A percentile compares a stretch with the other conserved stretches of the same genome.
These are phyloP conservation scores for Fagopyrum esculentum DNA, from an alignment of 148 eudicot species.

Conservation along the genomic window DNA sequence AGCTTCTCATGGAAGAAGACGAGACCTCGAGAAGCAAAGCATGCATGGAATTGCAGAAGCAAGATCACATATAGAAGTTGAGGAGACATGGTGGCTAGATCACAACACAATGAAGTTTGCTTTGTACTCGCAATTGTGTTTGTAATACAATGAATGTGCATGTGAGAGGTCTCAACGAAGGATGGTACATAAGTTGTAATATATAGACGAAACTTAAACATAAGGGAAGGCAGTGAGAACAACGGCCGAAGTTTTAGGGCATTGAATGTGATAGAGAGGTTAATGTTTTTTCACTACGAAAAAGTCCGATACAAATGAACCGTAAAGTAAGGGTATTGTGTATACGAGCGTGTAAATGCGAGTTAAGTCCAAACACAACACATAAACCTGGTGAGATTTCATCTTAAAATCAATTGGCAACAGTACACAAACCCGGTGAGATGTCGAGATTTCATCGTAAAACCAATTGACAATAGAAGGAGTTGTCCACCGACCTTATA, in stretches of 20 bases:
- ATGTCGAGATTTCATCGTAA: no score
- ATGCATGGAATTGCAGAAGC: conserved; percentile 10
- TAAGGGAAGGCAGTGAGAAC: neutral
- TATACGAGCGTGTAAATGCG: no score
- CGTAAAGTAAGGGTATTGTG: no score
- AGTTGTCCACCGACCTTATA: no score
- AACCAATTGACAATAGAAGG: no score
- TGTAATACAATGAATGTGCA: neutral
- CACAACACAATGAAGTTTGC: neutral
- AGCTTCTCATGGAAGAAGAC: neutral
- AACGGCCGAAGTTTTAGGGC: neutral
- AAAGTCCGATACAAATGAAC: no score
- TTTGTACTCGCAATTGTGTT: neutral
- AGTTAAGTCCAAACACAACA: no score
- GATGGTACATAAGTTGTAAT: neutral
- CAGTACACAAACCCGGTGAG: no score
- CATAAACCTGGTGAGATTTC: no score
- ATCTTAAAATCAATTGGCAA: no score
- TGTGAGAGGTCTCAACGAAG: conserved; percentile 6
- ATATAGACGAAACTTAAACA: neutral
- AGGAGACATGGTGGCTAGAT: neutral
- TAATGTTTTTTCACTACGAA: neutral
- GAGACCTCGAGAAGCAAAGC: conserved; percentile 4
- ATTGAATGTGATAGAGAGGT: neutral
- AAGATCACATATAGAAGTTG: conserved; percentile 4